Conservation (phyloP, 2,329 filamentous ascomycete genomes). For the Paecilomyces variotii region DNA sequence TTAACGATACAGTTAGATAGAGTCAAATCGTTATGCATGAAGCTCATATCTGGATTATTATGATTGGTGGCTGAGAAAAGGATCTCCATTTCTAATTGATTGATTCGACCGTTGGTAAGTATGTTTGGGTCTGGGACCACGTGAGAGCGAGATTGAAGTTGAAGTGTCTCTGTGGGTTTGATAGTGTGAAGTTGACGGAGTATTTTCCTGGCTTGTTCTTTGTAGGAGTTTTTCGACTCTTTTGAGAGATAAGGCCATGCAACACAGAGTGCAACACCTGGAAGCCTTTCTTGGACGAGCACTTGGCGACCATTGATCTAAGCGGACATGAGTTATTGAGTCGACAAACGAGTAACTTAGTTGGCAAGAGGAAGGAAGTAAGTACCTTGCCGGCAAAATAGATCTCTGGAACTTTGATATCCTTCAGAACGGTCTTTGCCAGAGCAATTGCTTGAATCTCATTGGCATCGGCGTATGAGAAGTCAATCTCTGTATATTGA, state of each 20-base stretch:
- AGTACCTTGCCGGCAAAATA: neutral
- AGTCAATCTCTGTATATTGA: conserved; percentile 20
- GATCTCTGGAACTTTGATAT: neutral
- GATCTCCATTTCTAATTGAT: neutral
- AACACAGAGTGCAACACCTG: neutral
- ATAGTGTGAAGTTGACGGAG: too few species aligned
- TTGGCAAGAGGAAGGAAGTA: too few species aligned
- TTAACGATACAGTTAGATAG: conserved; percentile 32
- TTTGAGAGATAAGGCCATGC: too few species aligned
- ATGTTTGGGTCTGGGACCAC: neutral
- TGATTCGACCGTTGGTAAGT: neutral
- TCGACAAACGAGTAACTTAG: too few species aligned
- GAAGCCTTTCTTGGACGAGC: neutral
- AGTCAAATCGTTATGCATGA: conserved; percentile 24
- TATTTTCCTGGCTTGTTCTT: too few species aligned
- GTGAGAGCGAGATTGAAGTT: neutral
- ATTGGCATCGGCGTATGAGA: conserved; percentile 36
- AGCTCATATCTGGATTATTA: neutral
- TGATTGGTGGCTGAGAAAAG: neutral
- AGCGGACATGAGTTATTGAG: neutral
- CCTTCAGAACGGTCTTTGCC: neutral
- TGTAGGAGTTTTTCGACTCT: too few species aligned
- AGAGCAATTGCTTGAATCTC: conserved; percentile 23
- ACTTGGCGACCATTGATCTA: neutral
- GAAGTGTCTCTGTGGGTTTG: too few species aligned